Evolutionary conservation across 2,329 filamentous ascomycete genomes (phyloP), one percentile per base, ranked within the genome.

Genomic region (Coniochaeta sp.): DNA sequence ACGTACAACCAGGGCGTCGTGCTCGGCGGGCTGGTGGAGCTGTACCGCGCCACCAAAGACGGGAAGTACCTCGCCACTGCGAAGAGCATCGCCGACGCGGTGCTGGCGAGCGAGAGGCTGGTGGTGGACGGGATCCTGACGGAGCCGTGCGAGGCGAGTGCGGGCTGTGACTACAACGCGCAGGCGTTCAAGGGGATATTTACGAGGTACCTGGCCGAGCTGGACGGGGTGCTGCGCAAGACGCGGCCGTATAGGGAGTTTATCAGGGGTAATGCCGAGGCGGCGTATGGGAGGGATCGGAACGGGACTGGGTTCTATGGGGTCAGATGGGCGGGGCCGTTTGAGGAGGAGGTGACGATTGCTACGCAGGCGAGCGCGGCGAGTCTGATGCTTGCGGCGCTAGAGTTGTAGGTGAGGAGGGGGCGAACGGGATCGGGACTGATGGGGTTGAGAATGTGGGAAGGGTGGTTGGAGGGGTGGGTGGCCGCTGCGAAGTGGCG

Each of bases 141-240:
- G 26, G 76, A 79, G 24, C 56, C 63, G 3, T 79, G 77, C 56
- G 75, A 77, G 52, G 65, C 68, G 0, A 56, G 60, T 14, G n/a
- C 16, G 45, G 79, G 73, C 51, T 63, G 60, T 16, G 77, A 83
- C 53, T 77, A 73, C 1, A 73, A 79, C 30, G 82, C 87, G 60
- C 54, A 63, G 50, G 48, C 56, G 24, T 90, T 89, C 75, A 89
- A 90, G 66, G 86, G 86, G 3, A 72, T 89, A 31, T 87, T 89
- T 56, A 73, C 80, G 14, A 76, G 84, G 18, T 87, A 87, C 60
- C 67, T 90, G 18, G 72, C 75, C 30, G 76, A 78, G 51, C 65
- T 90, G 30, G 71, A 85, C 20, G 60, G 28, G 1, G 30, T 51
- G 18, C n/a, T 57, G n/a, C 30, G 30, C 8, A 48, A 27, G 45